Base-by-base conservation (phyloP, 305 asterid genomes). In the Fraxinus velutina region DNA sequence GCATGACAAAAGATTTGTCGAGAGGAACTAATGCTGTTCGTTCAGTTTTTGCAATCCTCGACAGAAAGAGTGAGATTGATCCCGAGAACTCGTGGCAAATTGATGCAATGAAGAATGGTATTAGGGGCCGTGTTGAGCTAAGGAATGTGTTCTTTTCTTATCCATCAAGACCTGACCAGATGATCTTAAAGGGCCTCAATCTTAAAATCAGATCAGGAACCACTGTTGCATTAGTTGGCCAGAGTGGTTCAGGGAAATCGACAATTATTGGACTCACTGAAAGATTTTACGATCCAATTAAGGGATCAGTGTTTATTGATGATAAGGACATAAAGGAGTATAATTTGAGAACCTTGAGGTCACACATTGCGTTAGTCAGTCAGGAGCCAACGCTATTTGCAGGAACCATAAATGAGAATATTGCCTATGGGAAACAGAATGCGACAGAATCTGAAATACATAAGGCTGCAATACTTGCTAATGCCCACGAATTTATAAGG, bases 401-500 rank as follows among this genome's bases (percentile, higher is more conserved):
- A 37, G 94, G 92, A 82, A 91, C 94, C 44, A 90, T 93, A 81
- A 85, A 91, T 9, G 97, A 93, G 12, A 93, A 93, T 83, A 93
- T 93, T 1, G 93, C 93, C 36, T 93, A 90, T 29, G 97, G 97
- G 66, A 87, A 83, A 44, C 75, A 79, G 68, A 81, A 87, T 36
- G 92, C 93, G 2, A 88, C 89, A 42, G 92, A 92, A 85, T 89
- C 95, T 24, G 97, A 93, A 83, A 83, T 93, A 71, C 87, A 83
- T 78, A 89, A 91, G 84, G 97, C 97, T 7, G 95, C 97, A 60
- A 87, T 47, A 84, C 90, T 83, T 4, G 97, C 97, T 17, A 93
- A 92, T 79, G 97, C 97, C 13, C 97, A 93, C 78, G 97, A 92
- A 76, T 93, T 93, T 78, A 92, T 93, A 85, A 90, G 97, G 97